These are phyloP conservation scores for Neospermospora avenae DNA, from an alignment of 2,329 filamentous ascomycete genomes.

Conservation along the genomic window DNA sequence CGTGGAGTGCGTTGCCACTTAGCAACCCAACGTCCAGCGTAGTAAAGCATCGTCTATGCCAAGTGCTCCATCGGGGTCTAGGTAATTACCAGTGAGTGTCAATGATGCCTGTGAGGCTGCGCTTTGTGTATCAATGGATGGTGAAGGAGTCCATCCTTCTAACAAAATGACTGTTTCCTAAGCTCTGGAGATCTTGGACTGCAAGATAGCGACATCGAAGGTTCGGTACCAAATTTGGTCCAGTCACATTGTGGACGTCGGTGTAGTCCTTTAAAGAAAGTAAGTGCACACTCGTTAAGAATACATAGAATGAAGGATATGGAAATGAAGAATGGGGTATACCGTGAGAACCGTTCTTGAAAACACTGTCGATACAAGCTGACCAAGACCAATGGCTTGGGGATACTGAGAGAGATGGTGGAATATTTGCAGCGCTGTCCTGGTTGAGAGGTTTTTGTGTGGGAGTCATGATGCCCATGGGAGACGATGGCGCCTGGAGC, in stretches of 20 bases:
- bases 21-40: not conserved
- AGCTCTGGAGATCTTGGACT: not conserved
- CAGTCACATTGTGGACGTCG: no score
- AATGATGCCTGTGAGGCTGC: not conserved
- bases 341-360: no score
- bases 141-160: not conserved
- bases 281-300: no score
- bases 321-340: no score
- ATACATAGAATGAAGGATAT: no score
- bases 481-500: not conserved
- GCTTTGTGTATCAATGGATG: not conserved
- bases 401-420: not conserved
- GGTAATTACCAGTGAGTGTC: not conserved
- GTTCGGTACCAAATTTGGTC: no score
- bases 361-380: not conserved
- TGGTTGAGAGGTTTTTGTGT: no score
- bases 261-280: no score
- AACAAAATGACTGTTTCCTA: not conserved
- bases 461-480: not conserved
- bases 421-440: not conserved
- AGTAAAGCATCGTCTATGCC: not conserved
- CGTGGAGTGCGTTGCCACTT: not conserved
- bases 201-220: not conserved
- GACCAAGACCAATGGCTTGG: not conserved
- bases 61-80: not conserved